phyloP scores from a whole-genome alignment of 169 alveolate species.

The Plasmodium gallinaceum region DNA sequence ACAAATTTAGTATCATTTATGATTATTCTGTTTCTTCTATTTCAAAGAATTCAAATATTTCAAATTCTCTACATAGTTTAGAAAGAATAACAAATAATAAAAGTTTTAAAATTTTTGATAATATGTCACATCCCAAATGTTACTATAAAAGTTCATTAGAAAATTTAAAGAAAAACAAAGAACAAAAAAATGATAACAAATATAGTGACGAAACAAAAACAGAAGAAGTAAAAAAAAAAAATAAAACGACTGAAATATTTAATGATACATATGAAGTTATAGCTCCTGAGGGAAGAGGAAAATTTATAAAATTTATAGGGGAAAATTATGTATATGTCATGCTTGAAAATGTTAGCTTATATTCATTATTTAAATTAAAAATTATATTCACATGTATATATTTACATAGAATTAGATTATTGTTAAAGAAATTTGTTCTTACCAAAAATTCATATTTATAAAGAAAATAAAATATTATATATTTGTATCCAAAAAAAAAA shows the following conservation, averaged over 20 bases:
- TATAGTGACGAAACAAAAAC: neutral
- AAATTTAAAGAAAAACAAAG: conserved; percentile 6
- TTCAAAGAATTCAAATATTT: conserved; percentile 22
- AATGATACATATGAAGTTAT: conserved; percentile 60
- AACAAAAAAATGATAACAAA: conserved; percentile 6
- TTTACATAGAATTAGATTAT: neutral
- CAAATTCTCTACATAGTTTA: conserved; percentile 9
- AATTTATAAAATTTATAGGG: conserved; percentile 70
- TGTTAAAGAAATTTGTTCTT: too few relatives aligned
- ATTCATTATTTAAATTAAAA: neutral
- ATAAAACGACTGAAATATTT: conserved; percentile 38
- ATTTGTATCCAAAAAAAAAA: neutral
- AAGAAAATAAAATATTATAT: too few relatives aligned
- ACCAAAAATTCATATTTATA: too few relatives aligned
- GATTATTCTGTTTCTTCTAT: conserved; percentile 39
- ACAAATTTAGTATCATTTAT: conserved; percentile 49
- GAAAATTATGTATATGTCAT: conserved; percentile 72
- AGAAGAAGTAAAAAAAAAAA: neutral
- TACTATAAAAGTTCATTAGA: conserved; percentile 37
- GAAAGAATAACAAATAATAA: conserved; percentile 6
- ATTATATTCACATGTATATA: neutral
- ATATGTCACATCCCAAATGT: conserved; percentile 22
- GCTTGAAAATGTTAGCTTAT: conserved; percentile 41
- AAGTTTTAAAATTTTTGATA: conserved; percentile 7
- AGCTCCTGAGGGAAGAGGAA: conserved; percentile 76